Conservation (phyloP, 176 grass and related monocot species). For the Zea luxurians region DNA sequence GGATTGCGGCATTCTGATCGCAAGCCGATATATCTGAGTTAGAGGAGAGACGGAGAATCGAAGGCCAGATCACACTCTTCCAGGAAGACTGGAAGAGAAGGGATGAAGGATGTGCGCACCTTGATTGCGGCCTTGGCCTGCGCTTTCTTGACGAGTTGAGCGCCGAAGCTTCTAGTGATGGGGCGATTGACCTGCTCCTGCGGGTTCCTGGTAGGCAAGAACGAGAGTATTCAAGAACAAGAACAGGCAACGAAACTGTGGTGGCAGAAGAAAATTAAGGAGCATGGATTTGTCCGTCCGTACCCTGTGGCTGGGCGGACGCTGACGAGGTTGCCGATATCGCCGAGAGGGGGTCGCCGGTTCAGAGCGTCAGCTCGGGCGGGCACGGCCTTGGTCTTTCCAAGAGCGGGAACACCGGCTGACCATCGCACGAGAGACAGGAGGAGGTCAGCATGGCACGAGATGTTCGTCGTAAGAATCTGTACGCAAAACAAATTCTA, state of each 20-base stretch:
- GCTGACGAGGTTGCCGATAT: constrained; percentile 68
- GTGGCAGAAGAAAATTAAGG: not conserved
- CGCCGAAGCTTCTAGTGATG: constrained; percentile 55
- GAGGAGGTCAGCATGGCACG: not conserved
- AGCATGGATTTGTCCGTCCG: not conserved
- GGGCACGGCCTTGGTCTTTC: constrained; percentile 56
- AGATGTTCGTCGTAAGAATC: not conserved
- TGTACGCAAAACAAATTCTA: not conserved
- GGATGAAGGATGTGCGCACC: constrained; percentile 28
- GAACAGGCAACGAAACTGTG: not conserved
- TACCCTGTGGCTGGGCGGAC: constrained; percentile 47
- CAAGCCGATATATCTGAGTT: not conserved
- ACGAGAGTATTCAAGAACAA: not conserved
- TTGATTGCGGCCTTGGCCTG: constrained; percentile 57
- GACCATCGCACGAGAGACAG: not conserved
- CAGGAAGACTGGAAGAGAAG: not conserved
- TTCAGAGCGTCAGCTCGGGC: constrained; percentile 48
- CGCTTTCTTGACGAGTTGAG: constrained; percentile 60
- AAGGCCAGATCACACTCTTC: not conserved
- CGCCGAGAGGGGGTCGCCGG: constrained; percentile 56
- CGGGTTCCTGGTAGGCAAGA: constrained; percentile 46
- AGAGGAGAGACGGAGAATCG: not conserved
- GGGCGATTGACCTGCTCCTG: constrained; percentile 42
- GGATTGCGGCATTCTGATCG: constrained; percentile 31
- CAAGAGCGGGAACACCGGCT: constrained; percentile 45